Percentiles rank a stretch among this genome's conserved stretches.
Evolutionary conservation across 495 filamentous ascomycete species (phyloP).

Genomic region (Lineolata rhizophorae): DNA sequence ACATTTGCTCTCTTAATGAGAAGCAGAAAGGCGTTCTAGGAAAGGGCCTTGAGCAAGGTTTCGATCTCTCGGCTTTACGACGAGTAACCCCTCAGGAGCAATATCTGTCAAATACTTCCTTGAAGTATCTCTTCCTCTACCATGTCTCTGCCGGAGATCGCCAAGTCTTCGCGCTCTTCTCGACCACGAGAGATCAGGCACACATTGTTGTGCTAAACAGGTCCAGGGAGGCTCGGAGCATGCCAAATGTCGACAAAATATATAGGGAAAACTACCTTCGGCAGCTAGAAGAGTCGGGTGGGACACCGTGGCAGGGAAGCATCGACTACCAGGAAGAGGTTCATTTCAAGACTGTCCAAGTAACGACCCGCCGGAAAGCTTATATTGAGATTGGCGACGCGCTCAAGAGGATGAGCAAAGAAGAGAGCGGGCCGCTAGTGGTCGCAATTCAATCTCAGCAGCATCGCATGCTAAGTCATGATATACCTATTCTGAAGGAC

Average conservation of each 20-base stretch:
- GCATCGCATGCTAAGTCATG: constrained; percentile 54
- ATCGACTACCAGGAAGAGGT: constrained; percentile 77
- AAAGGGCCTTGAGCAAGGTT: constrained; percentile 79
- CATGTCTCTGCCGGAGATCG: constrained; percentile 63
- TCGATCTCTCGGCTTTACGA: constrained; percentile 61
- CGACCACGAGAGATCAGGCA: constrained; percentile 56
- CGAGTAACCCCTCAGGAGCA: constrained; percentile 38
- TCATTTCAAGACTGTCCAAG: constrained; percentile 65
- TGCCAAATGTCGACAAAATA: constrained; percentile 79
- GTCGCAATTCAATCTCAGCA: constrained; percentile 84
- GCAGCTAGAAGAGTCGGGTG: constrained; percentile 41
- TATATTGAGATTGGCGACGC: constrained; percentile 66
- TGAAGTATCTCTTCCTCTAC: constrained; percentile 77
- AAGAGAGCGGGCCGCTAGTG: constrained; percentile 52
- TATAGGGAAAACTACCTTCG: constrained; percentile 55
- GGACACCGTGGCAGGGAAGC: constrained; percentile 48
- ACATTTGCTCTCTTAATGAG: constrained; percentile 86
- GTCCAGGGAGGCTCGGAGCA: constrained; percentile 49
- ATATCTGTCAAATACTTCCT: constrained; percentile 39
- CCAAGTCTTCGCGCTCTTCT: constrained; percentile 87
- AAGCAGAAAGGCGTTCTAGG: constrained; percentile 76
- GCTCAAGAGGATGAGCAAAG: constrained; percentile 68
- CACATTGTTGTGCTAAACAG: constrained; percentile 71
- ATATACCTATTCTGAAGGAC: constrained; percentile 64
- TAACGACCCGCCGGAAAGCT: constrained; percentile 72